Percentiles rank a stretch among this genome's conserved stretches.
These are phyloP conservation scores for Fusarium lyarnte DNA, from an alignment of 2,329 filamentous ascomycete species.

Conservation along the genomic window DNA sequence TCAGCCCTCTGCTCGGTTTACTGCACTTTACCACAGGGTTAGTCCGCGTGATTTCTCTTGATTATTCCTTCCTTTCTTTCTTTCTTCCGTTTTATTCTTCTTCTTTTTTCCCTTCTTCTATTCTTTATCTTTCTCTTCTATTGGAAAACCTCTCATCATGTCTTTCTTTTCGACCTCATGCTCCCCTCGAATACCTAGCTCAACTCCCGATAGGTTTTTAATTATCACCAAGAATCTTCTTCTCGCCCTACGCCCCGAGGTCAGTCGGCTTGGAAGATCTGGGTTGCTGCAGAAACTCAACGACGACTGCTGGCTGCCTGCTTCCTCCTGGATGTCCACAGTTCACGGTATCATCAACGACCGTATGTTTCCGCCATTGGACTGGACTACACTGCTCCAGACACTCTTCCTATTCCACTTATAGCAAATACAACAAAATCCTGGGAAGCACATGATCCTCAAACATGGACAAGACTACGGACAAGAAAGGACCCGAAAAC, in stretches of 20 bases:
- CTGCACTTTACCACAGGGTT: slow-evolving; percentile 63
- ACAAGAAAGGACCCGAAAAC: slow-evolving; percentile 39
- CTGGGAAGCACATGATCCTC: slow-evolving; percentile 59
- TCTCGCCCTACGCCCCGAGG: slow-evolving; percentile 33
- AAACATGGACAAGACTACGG: slow-evolving; percentile 56
- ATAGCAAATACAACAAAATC: slow-evolving; percentile 55
- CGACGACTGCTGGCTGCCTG: slow-evolving; percentile 65
- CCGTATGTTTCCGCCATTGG: slow-evolving; percentile 47
- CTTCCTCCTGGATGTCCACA: slow-evolving; percentile 66
- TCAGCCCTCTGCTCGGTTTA: slow-evolving; percentile 60
- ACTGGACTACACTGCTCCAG: slow-evolving; percentile 49
- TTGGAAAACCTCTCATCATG: slow-evolving; percentile 43
- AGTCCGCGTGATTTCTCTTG: slow-evolving; percentile 48
- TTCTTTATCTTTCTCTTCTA: slow-evolving; percentile 42
- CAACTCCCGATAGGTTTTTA: slow-evolving; percentile 53
- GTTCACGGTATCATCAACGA: slow-evolving; percentile 65
- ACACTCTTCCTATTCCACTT: slow-evolving; percentile 57
- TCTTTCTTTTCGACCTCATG: slow-evolving; percentile 33
- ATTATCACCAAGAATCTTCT: slow-evolving; percentile 44
- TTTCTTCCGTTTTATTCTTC: slow-evolving; percentile 2
- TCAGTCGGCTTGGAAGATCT: slow-evolving; percentile 58
- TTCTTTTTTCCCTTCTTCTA: not conserved
- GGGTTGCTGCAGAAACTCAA: slow-evolving; percentile 62
- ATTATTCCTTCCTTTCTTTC: slow-evolving; percentile 6
- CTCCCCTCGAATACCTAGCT: slow-evolving; percentile 31